These are phyloP conservation scores for Ballota nigra DNA, from an alignment of 257 asterid species.

Conservation along the genomic window DNA sequence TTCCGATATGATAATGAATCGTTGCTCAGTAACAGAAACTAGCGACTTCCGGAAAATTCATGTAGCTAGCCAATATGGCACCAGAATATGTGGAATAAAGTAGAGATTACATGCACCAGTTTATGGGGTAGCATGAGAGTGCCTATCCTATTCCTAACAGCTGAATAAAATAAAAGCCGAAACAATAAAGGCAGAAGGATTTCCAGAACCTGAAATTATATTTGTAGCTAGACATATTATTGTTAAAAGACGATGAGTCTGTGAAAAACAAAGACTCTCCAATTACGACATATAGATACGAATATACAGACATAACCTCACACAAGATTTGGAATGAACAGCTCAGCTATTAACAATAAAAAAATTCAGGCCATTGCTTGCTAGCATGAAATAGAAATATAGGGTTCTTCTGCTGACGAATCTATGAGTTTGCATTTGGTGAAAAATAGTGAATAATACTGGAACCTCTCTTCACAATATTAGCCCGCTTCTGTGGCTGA, in stretches of 20 bases:
- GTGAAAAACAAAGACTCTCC: background rate
- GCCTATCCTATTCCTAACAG: background rate
- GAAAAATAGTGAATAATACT: constrained; percentile 70
- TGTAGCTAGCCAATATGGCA: background rate
- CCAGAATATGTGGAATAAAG: background rate
- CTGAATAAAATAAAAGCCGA: background rate
- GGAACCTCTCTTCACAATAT: constrained; percentile 47
- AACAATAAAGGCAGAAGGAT: constrained; percentile 11
- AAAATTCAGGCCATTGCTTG: background rate
- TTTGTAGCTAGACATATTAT: background rate
- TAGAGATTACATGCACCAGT: background rate
- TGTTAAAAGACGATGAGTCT: constrained; percentile 5
- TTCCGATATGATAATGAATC: background rate
- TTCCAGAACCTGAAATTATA: constrained; percentile 8
- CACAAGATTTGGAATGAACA: constrained; percentile 6
- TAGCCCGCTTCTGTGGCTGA: constrained; percentile 69
- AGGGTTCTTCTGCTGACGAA: background rate
- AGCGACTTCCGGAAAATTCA: background rate
- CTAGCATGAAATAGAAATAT: background rate
- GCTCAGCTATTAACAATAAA: background rate
- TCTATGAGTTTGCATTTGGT: constrained; percentile 34
- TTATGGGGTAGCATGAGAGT: background rate
- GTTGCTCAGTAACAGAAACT: background rate
- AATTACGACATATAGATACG: background rate
- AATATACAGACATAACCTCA: background rate